Conservation (phyloP, 2,329 filamentous ascomycete species). For the Pseudovirgaria hyperparasitica region DNA sequence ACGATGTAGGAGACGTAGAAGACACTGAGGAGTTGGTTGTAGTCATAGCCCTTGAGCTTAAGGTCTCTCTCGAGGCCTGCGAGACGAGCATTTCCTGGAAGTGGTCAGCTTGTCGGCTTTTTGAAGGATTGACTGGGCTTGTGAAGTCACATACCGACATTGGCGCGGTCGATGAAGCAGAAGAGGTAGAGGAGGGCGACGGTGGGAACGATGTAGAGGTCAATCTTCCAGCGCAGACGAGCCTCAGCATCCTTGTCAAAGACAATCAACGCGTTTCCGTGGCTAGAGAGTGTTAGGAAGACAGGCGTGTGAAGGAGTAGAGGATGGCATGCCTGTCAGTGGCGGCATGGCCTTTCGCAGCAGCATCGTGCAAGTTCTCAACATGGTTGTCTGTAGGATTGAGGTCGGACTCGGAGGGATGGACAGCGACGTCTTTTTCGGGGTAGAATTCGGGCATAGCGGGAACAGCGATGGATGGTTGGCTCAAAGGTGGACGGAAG, state of each 20-base stretch:
- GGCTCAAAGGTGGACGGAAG: too few species aligned
- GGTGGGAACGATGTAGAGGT: conserved; percentile 52
- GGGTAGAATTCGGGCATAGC: too few species aligned
- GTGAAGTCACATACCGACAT: conserved; percentile 42
- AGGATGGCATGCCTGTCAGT: conserved; percentile 3
- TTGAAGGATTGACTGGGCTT: background rate
- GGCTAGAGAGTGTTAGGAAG: too few species aligned
- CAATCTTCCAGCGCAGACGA: conserved; percentile 50
- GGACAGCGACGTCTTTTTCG: too few species aligned
- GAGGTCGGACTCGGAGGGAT: too few species aligned
- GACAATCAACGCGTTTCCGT: conserved; percentile 37
- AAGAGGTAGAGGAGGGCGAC: conserved; percentile 57
- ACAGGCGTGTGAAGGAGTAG: background rate
- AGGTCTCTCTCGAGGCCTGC: conserved; percentile 54
- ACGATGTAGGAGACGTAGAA: conserved; percentile 66
- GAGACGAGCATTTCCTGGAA: conserved; percentile 53
- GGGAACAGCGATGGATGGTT: too few species aligned
- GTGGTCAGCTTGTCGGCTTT: conserved; percentile 1
- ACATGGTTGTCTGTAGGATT: too few species aligned
- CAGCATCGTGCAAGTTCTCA: conserved; percentile 5
- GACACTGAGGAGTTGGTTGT: conserved; percentile 53
- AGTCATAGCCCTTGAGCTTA: conserved; percentile 47
- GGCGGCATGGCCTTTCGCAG: conserved; percentile 4
- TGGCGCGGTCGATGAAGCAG: conserved; percentile 64
- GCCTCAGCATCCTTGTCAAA: conserved; percentile 47